Conservation (phyloP, 495 filamentous ascomycete species). For the Xylaria curta region DNA sequence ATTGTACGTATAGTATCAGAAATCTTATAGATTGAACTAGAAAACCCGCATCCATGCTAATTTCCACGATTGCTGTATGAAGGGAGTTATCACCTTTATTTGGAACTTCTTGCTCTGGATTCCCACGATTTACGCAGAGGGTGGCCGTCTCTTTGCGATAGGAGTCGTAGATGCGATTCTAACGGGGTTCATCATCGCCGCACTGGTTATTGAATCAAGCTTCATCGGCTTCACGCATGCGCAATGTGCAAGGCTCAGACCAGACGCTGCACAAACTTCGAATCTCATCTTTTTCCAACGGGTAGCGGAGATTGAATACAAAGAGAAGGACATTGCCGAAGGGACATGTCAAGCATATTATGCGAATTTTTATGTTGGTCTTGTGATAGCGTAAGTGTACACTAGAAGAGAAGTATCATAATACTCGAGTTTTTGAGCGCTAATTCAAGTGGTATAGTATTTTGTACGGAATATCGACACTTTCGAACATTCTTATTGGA, state of each 20-base stretch:
- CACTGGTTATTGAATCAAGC: not conserved
- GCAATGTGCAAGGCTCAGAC: not conserved
- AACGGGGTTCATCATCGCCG: not conserved
- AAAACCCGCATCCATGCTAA: not conserved
- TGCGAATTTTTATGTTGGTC: not conserved
- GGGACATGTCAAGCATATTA: not conserved
- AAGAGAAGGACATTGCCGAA: not conserved
- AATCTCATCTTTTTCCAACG: conserved; percentile 12
- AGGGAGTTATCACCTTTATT: not conserved
- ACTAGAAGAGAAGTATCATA: not conserved
- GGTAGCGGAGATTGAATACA: not conserved
- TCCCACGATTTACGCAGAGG: not conserved
- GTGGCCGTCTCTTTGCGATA: not conserved
- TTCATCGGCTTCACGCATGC: conserved; percentile 2
- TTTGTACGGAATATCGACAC: conserved; percentile 5
- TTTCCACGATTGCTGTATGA: not conserved
- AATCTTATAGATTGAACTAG: not conserved
- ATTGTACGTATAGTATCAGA: conserved; percentile 1
- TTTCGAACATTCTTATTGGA: not conserved
- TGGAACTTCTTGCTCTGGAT: conserved; percentile 12
- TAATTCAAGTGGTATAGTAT: not conserved
- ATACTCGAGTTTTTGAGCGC: not conserved
- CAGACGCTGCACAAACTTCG: not conserved
- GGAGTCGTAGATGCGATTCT: conserved; percentile 9
- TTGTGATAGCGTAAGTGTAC: conserved; percentile 4